phyloP scores from a whole-genome alignment of 2,329 filamentous ascomycete genomes.

The Calonectria hongkongensis region DNA sequence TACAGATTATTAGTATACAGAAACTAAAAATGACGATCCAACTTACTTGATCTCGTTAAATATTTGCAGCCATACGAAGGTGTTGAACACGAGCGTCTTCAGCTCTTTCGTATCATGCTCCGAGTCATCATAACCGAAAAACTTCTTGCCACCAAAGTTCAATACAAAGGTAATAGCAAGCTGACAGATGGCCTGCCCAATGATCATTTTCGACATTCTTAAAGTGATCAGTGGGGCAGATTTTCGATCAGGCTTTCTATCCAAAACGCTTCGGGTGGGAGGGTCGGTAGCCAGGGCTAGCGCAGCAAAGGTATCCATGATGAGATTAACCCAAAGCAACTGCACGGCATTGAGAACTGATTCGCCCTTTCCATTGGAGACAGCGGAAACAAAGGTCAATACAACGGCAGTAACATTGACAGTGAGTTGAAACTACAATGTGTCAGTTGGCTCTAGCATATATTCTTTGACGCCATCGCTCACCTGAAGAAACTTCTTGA shows the following conservation, averaged over 20 bases:
- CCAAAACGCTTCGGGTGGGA: constrained; percentile 74
- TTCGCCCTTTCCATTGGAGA: constrained; percentile 68
- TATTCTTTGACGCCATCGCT: constrained; percentile 24
- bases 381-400: constrained; percentile 75
- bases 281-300: constrained; percentile 79
- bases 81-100: constrained; percentile 80
- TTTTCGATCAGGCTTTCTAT: constrained; percentile 75
- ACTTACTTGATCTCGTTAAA: constrained; percentile 79
- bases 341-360: constrained; percentile 77
- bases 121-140: constrained; percentile 67
- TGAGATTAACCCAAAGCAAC: constrained; percentile 78
- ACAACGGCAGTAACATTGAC: constrained; percentile 78
- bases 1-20: constrained; percentile 74
- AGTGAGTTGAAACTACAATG: constrained; percentile 74
- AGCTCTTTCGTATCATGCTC: constrained; percentile 60
- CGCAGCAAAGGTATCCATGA: constrained; percentile 79
- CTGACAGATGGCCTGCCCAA: constrained; percentile 77
- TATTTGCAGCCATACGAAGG: constrained; percentile 83
- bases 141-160: constrained; percentile 75
- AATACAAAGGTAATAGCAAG: constrained; percentile 74
- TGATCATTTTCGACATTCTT: constrained; percentile 79
- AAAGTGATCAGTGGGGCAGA: constrained; percentile 84
- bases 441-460: neutral
- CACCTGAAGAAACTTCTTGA: constrained; percentile 78
- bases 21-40: constrained; percentile 74